Evolutionary conservation across 2,329 filamentous ascomycete genomes (phyloP).

Genomic region (Myriosclerotinia duriaeana): DNA sequence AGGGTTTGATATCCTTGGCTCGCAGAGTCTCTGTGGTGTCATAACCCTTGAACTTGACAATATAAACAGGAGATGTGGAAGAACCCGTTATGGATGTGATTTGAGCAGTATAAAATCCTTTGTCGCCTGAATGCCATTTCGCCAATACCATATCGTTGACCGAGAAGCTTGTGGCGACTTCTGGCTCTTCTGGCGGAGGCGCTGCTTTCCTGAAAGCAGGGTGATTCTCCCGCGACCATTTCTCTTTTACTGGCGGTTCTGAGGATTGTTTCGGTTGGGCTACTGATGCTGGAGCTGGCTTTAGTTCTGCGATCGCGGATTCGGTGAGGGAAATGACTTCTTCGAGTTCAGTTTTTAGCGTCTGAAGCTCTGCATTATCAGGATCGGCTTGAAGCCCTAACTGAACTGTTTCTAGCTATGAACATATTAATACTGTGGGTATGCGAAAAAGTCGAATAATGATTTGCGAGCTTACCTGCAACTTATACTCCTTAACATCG

Average conservation of each 20-base stretch:
- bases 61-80: slow-evolving; percentile 85
- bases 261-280: slow-evolving; percentile 45
- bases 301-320: slow-evolving; percentile 77
- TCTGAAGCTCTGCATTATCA: slow-evolving; percentile 73
- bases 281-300: slow-evolving; percentile 42
- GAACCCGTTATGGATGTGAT: slow-evolving; percentile 94
- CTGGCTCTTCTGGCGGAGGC: slow-evolving; percentile 52
- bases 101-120: slow-evolving; percentile 84
- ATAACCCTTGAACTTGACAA: slow-evolving; percentile 93
- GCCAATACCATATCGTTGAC: slow-evolving; percentile 90
- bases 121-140: slow-evolving; percentile 88
- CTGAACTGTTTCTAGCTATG: slow-evolving; percentile 73
- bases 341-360: slow-evolving; percentile 77
- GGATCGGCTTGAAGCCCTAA: slow-evolving; percentile 77
- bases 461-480: slow-evolving; percentile 48
- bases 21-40: slow-evolving; percentile 78
- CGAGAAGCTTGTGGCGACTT: slow-evolving; percentile 62
- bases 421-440: slow-evolving; percentile 25
- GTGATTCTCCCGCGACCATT: slow-evolving; percentile 79
- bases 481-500: slow-evolving; percentile 59
- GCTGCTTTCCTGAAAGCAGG: slow-evolving; percentile 67
- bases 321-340: slow-evolving; percentile 77
- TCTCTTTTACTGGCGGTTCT: slow-evolving; percentile 60
- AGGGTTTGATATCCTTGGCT: slow-evolving; percentile 78
- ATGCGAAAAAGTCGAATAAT: background rate